Evolutionary conservation across 2,329 filamentous ascomycete species (phyloP).

Genomic region (Furcasterigmium furcatum): DNA sequence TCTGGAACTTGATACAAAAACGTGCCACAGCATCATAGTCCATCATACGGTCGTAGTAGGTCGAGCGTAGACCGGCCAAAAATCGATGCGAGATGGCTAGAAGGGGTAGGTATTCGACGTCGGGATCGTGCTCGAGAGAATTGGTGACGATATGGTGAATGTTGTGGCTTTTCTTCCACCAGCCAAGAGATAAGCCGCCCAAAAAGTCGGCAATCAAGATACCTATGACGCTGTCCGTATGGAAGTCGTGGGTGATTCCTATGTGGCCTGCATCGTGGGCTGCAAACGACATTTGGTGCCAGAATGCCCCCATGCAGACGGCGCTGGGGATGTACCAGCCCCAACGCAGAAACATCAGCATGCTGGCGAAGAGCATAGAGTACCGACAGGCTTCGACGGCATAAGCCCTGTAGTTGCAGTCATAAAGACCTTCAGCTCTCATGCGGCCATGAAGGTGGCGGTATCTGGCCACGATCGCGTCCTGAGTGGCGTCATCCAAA

Average conservation of each 20-base stretch:
- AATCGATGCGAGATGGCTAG: slow-evolving; percentile 84
- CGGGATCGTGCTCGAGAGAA: slow-evolving; percentile 89
- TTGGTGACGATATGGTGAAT: slow-evolving; percentile 97
- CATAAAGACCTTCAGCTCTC: slow-evolving; percentile 70
- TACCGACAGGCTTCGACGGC: slow-evolving; percentile 73
- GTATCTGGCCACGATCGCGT: slow-evolving; percentile 75
- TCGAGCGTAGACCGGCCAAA: slow-evolving; percentile 68
- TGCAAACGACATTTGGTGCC: slow-evolving; percentile 93
- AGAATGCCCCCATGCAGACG: slow-evolving; percentile 74
- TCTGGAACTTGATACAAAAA: slow-evolving; percentile 66
- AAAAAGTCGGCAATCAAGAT: slow-evolving; percentile 88
- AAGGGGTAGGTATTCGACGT: slow-evolving; percentile 88
- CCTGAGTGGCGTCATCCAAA: slow-evolving; percentile 70
- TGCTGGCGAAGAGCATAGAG: slow-evolving; percentile 59
- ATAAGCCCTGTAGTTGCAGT: slow-evolving; percentile 83
- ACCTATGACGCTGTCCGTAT: slow-evolving; percentile 77
- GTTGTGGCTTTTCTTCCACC: slow-evolving; percentile 98
- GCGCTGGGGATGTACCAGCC: slow-evolving; percentile 70
- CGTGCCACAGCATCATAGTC: slow-evolving; percentile 72
- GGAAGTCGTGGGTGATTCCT: slow-evolving; percentile 92
- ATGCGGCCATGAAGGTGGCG: slow-evolving; percentile 70
- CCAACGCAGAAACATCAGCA: slow-evolving; percentile 56
- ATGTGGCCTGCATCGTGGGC: slow-evolving; percentile 96
- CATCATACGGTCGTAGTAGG: slow-evolving; percentile 82
- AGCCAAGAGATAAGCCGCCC: slow-evolving; percentile 85